Evolutionary conservation across 345 rosid species (phyloP).

Genomic region (Populus euphratica): DNA sequence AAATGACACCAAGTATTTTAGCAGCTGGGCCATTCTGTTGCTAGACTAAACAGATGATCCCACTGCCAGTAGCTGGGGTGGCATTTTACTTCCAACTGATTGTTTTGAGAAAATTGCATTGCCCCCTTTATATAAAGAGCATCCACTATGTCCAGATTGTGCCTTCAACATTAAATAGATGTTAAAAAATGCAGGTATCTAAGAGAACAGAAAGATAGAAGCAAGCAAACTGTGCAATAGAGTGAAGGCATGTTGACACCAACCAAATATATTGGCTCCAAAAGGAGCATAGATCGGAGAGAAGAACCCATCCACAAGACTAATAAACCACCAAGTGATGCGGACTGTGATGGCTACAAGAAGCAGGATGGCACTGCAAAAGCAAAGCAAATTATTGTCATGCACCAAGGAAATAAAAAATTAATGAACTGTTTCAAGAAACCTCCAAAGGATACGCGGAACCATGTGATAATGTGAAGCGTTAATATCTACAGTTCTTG

Average conservation of each 20-base stretch:
- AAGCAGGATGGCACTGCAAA: slow-evolving; percentile 59
- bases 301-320: slow-evolving; percentile 66
- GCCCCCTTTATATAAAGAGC: not conserved
- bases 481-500: not conserved
- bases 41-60: not conserved
- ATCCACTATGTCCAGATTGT: not conserved
- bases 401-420: not conserved
- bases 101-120: no score
- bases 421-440: not conserved
- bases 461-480: not conserved
- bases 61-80: not conserved
- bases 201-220: not conserved
- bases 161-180: not conserved
- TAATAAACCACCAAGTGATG: slow-evolving; percentile 74
- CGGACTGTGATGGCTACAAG: slow-evolving; percentile 73
- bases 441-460: not conserved
- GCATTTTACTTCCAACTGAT: not conserved
- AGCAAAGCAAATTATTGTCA: not conserved
- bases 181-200: not conserved
- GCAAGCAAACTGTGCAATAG: not conserved
- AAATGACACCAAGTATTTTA: no score
- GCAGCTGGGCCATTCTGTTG: not conserved
- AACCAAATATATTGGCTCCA: slow-evolving; percentile 66
- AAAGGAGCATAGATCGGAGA: slow-evolving; percentile 69
- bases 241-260: not conserved